Conservation (phyloP, 306 rosid species). For the Citrullus colocynthis region DNA sequence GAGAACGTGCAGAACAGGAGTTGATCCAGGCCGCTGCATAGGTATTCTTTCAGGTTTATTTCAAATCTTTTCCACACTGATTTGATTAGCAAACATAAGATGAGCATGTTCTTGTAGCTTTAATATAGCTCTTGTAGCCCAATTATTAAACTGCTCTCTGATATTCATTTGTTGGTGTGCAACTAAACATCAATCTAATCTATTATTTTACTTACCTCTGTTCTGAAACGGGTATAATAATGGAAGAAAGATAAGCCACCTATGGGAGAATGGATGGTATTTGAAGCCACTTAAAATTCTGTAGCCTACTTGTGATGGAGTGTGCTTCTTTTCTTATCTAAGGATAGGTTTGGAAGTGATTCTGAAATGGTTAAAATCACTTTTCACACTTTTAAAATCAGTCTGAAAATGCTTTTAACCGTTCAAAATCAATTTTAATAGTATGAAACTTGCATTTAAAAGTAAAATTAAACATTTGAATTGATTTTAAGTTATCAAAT, state of each 20-base stretch:
- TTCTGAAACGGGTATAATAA: neutral
- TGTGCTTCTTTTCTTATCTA: neutral
- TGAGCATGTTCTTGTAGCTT: neutral
- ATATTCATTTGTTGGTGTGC: neutral
- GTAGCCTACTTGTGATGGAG: neutral
- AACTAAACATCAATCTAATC: neutral
- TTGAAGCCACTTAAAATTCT: neutral
- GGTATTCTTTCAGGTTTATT: constrained; percentile 33
- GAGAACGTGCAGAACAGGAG: constrained; percentile 78
- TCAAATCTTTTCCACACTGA: neutral
- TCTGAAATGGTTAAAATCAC: too few species aligned
- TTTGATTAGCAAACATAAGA: neutral
- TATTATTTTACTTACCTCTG: neutral
- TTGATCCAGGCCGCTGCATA: constrained; percentile 77
- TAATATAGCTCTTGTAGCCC: neutral
- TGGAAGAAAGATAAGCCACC: neutral
- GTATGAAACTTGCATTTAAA: too few species aligned
- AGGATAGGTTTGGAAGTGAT: too few species aligned
- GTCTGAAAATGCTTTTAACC: too few species aligned
- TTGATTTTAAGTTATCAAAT: too few species aligned
- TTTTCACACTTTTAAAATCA: too few species aligned
- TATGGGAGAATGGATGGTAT: neutral
- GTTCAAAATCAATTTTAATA: too few species aligned
- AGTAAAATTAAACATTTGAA: too few species aligned
- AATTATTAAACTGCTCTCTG: neutral